Base-by-base conservation (phyloP, 2,329 filamentous ascomycete genomes). In the Leptographium wingfieldii region DNA sequence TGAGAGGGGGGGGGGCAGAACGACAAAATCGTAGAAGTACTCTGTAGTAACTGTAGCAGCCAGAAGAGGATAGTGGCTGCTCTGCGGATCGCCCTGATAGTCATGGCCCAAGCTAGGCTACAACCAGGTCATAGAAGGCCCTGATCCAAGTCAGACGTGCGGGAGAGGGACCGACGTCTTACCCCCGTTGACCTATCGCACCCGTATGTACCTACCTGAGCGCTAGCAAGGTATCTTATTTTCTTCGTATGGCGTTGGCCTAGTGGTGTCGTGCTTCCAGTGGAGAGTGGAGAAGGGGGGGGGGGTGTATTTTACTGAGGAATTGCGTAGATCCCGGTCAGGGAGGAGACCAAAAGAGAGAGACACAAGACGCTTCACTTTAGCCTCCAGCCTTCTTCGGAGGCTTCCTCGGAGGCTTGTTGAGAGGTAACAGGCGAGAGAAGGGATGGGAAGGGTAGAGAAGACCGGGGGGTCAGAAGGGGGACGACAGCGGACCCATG, bases 51-150 rank as follows among this genome's bases (percentile, higher is more conserved):
- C 31, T 35, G 35, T 16, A 33, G 40, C 31, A 53, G 31, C 25
- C 29, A 46, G 35, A 46, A 51, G 54, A 35, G 46, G 43, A 53
- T 56, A 40, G 53, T 9, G 33, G 58, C 29, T 53, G 58, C 35
- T 60, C 54, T 53, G 54, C 58, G 53, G 58, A 60, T 60, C 53
- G 58, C 29, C 58, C 53, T 48, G 40, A 48, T 33, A 25, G 51
- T 31, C 51, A 46, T 33, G 29, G 22, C 33, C 51, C 27, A 16
- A 29, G 35, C 51, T 59, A 55, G 27, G 25, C 57, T 48, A 40
- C 38, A 55, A 59, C 25, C 22, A 59, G 57, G 16, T 43, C 22
- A 22, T 22, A 22, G 22, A 22, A 48, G 38, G 38, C 51, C 57
- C 52, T 59, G 57, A 31, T 59, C 57, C 57, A 35, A 31, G 57